phyloP scores from a whole-genome alignment of 768 basidiomycete genomes.

The Boletus tylopilopsis region DNA sequence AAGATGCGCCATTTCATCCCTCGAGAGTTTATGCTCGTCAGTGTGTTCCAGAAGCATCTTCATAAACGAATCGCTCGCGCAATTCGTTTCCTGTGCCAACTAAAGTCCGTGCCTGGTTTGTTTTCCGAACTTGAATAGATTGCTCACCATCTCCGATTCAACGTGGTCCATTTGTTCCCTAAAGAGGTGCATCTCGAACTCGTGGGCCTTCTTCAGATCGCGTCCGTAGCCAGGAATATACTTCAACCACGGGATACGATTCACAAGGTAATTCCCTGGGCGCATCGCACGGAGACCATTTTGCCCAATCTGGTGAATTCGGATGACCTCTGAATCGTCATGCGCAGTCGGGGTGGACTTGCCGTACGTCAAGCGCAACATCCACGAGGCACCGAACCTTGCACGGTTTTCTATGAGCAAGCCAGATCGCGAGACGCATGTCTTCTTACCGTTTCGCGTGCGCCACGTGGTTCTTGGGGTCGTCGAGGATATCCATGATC shows the following conservation, averaged over 20 bases:
- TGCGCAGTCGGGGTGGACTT: slow-evolving; percentile 13
- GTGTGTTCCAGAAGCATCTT: slow-evolving; percentile 51
- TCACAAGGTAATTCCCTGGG: slow-evolving; percentile 34
- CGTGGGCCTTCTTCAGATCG: slow-evolving; percentile 48
- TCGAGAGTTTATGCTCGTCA: slow-evolving; percentile 43
- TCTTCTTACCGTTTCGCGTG: slow-evolving; percentile 49
- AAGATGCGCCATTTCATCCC: slow-evolving; percentile 54
- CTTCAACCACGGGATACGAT: slow-evolving; percentile 32
- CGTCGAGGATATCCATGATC: slow-evolving; percentile 30
- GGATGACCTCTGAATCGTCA: slow-evolving; percentile 23
- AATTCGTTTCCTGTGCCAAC: no score
- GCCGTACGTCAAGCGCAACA: slow-evolving; percentile 28
- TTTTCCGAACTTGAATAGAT: neutral
- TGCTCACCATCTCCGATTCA: slow-evolving; percentile 38
- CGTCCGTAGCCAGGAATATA: slow-evolving; percentile 59
- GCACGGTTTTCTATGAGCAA: no score
- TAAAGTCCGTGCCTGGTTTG: no score
- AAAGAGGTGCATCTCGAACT: slow-evolving; percentile 50
- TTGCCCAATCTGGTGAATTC: slow-evolving; percentile 12
- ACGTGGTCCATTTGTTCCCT: slow-evolving; percentile 44
- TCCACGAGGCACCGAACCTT: no score
- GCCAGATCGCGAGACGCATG: no score
- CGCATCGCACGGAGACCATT: slow-evolving; percentile 30
- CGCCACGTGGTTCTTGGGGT: slow-evolving; percentile 34
- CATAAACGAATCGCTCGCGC: slow-evolving; percentile 39